Evolutionary conservation across 2,329 filamentous ascomycete genomes (phyloP), one percentile per base, ranked within the genome.

Genomic region (Pseudogymnoascus sp.): DNA sequence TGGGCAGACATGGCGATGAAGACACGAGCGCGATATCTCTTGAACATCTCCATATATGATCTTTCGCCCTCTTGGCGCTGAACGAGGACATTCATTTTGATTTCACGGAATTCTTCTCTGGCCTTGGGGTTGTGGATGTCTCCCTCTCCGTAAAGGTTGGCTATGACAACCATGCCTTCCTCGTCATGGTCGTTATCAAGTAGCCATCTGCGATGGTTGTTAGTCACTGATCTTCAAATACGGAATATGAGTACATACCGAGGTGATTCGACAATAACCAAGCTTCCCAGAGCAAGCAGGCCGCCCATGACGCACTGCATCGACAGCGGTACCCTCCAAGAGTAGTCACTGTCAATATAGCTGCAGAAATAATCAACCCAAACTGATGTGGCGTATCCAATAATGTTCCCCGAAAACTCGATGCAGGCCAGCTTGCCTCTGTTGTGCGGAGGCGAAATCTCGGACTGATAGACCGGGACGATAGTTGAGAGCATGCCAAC

Each of bases 1-100:
- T 97, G 94, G 3, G 94, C 94, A 35, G 93, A 97, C 94, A 97
- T 97, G 76, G 94, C 94, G 73, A 97, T 97, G 72, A 97, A 91
- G 67, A 97, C 93, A 61, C 94, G 91, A 70, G 89, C 94, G 72
- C 83, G 84, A 79, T 97, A 97, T 65, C 91, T 86, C 71, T 84
- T 88, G 81, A 97, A 99, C 94, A 99, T 99, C 65, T 97, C 94
- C 39, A 76, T 69, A 75, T 97, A 99, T 0, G 90, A 86, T 68
- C 94, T 85, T 77, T 97, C 94, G 69, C 94, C 94, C 77, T 99
- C 94, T 77, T 96, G 92, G 60, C 94, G 90, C 74, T 93, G 88
- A 25, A 97, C 80, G 35, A 99, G 83, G 31, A 99, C 94, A 70
- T 93, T 88, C 91, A 97, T 96, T 80, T 99, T 99, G 79, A 99